Conservation (phyloP, 768 basidiomycete species). For the Tephrocybe sp. region DNA sequence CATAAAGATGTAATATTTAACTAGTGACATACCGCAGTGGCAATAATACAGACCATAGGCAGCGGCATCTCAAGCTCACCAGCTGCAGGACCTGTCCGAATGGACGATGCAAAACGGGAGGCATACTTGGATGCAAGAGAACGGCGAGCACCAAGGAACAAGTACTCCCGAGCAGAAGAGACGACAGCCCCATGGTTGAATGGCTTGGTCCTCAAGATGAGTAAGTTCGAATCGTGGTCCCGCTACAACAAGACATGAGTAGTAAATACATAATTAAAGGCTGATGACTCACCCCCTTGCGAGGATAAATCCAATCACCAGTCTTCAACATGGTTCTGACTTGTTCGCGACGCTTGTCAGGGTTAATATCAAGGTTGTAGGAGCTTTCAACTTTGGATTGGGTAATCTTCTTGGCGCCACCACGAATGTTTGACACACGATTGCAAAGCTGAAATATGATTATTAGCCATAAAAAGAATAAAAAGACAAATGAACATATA, state of each 20-base stretch:
- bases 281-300: not conserved
- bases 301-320: not conserved
- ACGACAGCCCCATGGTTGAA: not conserved
- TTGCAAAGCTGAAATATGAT: not conserved
- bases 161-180: not conserved
- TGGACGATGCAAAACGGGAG: not conserved
- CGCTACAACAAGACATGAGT: no score
- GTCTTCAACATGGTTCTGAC: not conserved
- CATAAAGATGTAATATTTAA: not conserved
- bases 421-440: not conserved
- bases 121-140: slow-evolving; percentile 5
- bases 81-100: not conserved
- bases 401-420: not conserved
- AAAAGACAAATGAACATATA: not conserved
- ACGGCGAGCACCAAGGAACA: not conserved
- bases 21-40: not conserved
- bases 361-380: not conserved
- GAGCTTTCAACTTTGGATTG: not conserved
- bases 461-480: not conserved
- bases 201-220: not conserved
- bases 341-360: not conserved
- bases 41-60: slow-evolving; percentile 2
- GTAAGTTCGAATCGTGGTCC: not conserved
- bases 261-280: not conserved
- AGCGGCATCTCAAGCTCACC: slow-evolving; percentile 2